Evolutionary conservation across 2,329 filamentous ascomycete species (phyloP).

Genomic region (Fusarium temperatum): DNA sequence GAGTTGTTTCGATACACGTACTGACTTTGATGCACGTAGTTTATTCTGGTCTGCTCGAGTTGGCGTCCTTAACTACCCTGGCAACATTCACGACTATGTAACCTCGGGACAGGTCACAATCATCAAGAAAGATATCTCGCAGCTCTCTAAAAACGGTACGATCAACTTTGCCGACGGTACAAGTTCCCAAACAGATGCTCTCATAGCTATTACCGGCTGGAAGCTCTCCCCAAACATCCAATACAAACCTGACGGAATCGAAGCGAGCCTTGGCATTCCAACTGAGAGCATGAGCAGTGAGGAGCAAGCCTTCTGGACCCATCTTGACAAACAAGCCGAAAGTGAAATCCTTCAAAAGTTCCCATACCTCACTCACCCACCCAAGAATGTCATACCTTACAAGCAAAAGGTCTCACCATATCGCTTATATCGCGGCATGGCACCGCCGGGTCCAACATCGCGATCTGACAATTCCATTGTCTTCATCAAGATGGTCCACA

Average conservation of each 20-base stretch:
- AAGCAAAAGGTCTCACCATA: not conserved
- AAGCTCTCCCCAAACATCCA: not conserved
- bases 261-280: not conserved
- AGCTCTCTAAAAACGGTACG: rapidly evolving
- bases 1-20: rapidly evolving
- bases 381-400: not conserved
- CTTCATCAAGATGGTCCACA: not conserved
- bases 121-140: not conserved
- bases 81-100: not conserved
- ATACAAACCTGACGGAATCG: not conserved
- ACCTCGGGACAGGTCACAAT: not conserved
- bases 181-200: too few species aligned
- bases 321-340: not conserved
- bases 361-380: not conserved
- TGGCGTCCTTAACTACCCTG: not conserved
- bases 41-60: not conserved
- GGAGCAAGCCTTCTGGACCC: not conserved
- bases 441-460: not conserved
- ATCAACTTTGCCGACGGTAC: not conserved
- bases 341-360: not conserved
- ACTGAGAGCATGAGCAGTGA: not conserved
- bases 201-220: not conserved
- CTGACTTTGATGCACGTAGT: not conserved
- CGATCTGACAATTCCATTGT: not conserved
- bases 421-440: not conserved